Percentiles rank a stretch among this genome's conserved stretches.
phyloP scores from a whole-genome alignment of 768 basidiomycete species.

The Lyophyllum shimeji region DNA sequence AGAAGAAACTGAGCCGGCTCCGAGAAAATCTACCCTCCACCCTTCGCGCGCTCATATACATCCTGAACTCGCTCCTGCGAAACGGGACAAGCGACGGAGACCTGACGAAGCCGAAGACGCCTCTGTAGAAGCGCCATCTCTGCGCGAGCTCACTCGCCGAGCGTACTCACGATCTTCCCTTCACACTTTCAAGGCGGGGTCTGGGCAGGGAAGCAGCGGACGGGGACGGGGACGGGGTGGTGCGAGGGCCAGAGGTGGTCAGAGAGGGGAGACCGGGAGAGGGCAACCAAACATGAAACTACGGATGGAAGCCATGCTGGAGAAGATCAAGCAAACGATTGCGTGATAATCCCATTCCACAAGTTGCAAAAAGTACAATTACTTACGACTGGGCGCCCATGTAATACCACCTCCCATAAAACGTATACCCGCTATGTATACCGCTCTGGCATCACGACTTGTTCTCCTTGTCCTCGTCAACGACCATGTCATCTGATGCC shows the following conservation, averaged over 20 bases:
- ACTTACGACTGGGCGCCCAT: conserved; percentile 1
- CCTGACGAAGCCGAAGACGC: conserved; percentile 17
- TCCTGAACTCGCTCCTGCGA: conserved; percentile 19
- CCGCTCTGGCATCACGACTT: conserved; percentile 22
- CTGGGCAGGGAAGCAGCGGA: conserved; percentile 28
- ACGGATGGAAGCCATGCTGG: conserved; percentile 84
- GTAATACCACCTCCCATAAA: conserved; percentile 6
- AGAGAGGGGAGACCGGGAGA: conserved; percentile 33
- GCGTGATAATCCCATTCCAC: conserved; percentile 25
- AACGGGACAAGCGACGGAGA: conserved; percentile 14
- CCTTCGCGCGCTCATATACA: conserved; percentile 30
- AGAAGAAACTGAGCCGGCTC: conserved; percentile 10
- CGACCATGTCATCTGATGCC: conserved; percentile 40
- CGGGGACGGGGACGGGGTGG: conserved; percentile 17
- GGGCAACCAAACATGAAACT: conserved; percentile 75
- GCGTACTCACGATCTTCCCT: conserved; percentile 62
- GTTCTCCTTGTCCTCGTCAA: conserved; percentile 59
- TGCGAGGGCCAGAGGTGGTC: conserved; percentile 19
- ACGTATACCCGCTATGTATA: conserved; percentile 12
- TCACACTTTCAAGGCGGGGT: conserved; percentile 56
- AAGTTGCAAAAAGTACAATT: conserved; percentile 9
- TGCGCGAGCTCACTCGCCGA: conserved; percentile 60
- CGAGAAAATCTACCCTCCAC: conserved; percentile 16
- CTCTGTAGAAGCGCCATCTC: conserved; percentile 24
- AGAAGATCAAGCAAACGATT: conserved; percentile 74